Evolutionary conservation across 1,284 basidiomycete species (phyloP), one percentile per base, ranked within the genome.

Genomic region (Sanghuangporus weigelae): DNA sequence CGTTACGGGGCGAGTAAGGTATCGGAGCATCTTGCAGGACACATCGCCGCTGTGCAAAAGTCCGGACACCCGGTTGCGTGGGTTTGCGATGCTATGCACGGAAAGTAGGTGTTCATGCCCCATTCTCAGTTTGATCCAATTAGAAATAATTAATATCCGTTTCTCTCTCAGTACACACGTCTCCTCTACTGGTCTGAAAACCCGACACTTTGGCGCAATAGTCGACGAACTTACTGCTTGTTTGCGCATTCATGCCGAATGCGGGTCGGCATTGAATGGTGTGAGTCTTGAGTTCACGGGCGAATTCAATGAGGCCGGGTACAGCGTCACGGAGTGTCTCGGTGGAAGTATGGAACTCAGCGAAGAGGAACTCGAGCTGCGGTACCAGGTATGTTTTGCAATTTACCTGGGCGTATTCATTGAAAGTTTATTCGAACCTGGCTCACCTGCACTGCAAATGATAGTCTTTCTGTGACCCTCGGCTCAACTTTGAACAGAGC

Each of bases 11-110:
- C 93, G 0, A 79, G 78, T 11, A 96, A 96, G 81, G 85, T 96
- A 67, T 88, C 89, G 63, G 75, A 84, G 31, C 83, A 89, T 71
- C 86, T 98, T 6, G 83, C 94, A 0, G 80, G 74, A 0, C 94
- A 98, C 72, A 96, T 99, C 73, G 76, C 78, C n/a, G 90, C 89
- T 1, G 94, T 99, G 14, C 86, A 91, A 71, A 71, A 76, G 60
- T 92, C 93, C 1, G 84, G 84, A 0, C 95, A 98, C 73, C 88
- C 90, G 3, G 93, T 98, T 1, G 87, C 91, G 31, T 97, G 95
- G 91, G 85, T 96, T 60, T 97, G 93, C 71, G 96, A 99, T 76
- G 95, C 96, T 1, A 98, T 98, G 96, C 94, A 96, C 70, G 93
- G 93, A 77, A 95, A 95, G 91, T 92, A 70, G 67, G 90, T 19